These are phyloP conservation scores for Penicillium brevicompactum DNA, from an alignment of 2,329 filamentous ascomycete species.

Conservation along the genomic window DNA sequence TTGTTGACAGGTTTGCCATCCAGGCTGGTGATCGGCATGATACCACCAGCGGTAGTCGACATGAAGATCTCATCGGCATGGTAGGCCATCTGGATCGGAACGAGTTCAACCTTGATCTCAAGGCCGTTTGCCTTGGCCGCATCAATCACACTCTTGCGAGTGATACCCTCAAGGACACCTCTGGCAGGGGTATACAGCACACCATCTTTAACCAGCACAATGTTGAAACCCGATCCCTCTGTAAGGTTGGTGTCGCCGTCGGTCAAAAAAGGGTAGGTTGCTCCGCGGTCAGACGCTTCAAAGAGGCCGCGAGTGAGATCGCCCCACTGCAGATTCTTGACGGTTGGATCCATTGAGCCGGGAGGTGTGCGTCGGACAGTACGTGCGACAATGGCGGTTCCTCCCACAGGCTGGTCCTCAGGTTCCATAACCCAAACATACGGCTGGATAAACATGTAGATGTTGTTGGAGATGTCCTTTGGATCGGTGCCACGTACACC, in stretches of 20 bases:
- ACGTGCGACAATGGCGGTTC: slow-evolving; percentile 48
- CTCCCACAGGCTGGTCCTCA: slow-evolving; percentile 43
- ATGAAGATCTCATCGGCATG: slow-evolving; percentile 54
- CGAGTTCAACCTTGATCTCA: slow-evolving; percentile 43
- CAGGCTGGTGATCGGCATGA: slow-evolving; percentile 55
- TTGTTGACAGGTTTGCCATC: slow-evolving; percentile 47
- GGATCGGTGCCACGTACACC: slow-evolving; percentile 42
- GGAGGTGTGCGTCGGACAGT: slow-evolving; percentile 51
- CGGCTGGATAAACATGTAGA: slow-evolving; percentile 54
- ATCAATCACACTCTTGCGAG: slow-evolving; percentile 53
- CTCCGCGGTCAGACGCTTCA: slow-evolving; percentile 52
- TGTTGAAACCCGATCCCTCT: slow-evolving; percentile 55
- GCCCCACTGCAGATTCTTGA: slow-evolving; percentile 58
- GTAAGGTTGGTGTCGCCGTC: slow-evolving; percentile 55
- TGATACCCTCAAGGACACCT: slow-evolving; percentile 53
- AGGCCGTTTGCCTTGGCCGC: slow-evolving; percentile 37
- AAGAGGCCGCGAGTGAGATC: slow-evolving; percentile 50
- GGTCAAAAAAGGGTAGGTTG: slow-evolving; percentile 53
- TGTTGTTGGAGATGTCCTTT: slow-evolving; percentile 40
- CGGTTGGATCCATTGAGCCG: slow-evolving; percentile 53
- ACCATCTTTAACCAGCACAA: slow-evolving; percentile 50
- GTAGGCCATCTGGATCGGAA: slow-evolving; percentile 48
- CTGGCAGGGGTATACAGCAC: slow-evolving; percentile 50
- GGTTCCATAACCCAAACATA: slow-evolving; percentile 57
- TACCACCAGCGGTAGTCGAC: slow-evolving; percentile 56